Evolutionary conservation across 306 rosid species (phyloP).

Genomic region (Cicer arietinum): DNA sequence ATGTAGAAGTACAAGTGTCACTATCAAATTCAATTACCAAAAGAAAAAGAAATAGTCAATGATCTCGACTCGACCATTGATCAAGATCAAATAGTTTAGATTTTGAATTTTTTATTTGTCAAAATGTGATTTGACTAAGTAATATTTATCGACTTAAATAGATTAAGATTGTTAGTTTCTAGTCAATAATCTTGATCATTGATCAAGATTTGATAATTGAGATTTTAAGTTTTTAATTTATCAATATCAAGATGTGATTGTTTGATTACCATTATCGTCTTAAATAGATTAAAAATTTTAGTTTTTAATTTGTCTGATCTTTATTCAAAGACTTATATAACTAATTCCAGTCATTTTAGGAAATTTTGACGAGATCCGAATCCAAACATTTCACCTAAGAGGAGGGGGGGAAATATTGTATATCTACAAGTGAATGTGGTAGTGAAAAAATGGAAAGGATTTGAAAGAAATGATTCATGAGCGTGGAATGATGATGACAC

Average conservation of each 20-base stretch:
- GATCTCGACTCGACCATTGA: background rate
- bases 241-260: background rate
- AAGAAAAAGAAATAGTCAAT: background rate
- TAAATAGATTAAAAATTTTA: background rate
- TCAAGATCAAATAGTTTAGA: background rate
- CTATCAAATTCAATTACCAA: constrained; percentile 24
- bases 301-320: background rate
- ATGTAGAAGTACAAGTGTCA: constrained; percentile 44
- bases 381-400: constrained; percentile 22
- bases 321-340: background rate
- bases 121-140: background rate
- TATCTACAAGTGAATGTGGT: constrained; percentile 32
- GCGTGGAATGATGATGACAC: constrained; percentile 73
- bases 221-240: background rate
- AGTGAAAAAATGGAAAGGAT: constrained; percentile 39
- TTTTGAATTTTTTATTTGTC: background rate
- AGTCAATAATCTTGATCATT: background rate
- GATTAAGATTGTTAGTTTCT: background rate
- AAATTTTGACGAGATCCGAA: background rate
- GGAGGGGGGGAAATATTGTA: constrained; percentile 18
- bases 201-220: background rate
- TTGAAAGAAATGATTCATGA: constrained; percentile 73
- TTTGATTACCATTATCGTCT: background rate
- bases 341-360: too few relatives aligned
- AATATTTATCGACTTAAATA: background rate